Conservation (phyloP, 179 eudicot species). For the Sideroxylon spinosum region DNA sequence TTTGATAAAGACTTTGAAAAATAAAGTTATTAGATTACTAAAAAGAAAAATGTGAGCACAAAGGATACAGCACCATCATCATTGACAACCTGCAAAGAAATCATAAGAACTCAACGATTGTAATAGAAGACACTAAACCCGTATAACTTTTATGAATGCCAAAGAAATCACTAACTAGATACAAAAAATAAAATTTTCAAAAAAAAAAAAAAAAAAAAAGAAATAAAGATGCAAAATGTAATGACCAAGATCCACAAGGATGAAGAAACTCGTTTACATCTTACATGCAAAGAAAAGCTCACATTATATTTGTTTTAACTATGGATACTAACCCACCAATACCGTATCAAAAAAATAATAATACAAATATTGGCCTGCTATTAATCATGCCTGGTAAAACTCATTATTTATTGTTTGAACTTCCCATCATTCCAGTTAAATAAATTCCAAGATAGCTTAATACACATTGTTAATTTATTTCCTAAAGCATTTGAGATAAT, state of each 20-base stretch:
- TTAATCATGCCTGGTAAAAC: no score
- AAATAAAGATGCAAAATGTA: no score
- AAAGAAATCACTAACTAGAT: background rate
- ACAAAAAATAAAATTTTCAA: background rate
- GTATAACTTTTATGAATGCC: background rate
- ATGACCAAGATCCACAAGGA: background rate
- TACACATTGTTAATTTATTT: no score
- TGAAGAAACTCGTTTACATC: background rate
- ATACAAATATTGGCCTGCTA: background rate
- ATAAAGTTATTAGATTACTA: background rate
- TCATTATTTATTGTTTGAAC: background rate
- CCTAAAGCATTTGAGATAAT: no score
- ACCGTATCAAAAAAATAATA: background rate
- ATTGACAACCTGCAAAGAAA: constrained; percentile 56
- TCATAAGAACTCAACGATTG: constrained; percentile 11
- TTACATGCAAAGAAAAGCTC: constrained; percentile 4
- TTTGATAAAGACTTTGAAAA: no score
- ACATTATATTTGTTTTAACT: background rate
- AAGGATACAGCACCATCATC: constrained; percentile 99
- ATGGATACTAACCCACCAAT: background rate
- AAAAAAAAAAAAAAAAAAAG: background rate
- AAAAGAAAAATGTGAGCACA: constrained; percentile 8
- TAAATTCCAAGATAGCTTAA: no score
- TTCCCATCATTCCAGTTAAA: no score
- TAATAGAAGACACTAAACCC: background rate